phyloP scores from a whole-genome alignment of 2,329 filamentous ascomycete genomes.

The Fusarium nygamai region DNA sequence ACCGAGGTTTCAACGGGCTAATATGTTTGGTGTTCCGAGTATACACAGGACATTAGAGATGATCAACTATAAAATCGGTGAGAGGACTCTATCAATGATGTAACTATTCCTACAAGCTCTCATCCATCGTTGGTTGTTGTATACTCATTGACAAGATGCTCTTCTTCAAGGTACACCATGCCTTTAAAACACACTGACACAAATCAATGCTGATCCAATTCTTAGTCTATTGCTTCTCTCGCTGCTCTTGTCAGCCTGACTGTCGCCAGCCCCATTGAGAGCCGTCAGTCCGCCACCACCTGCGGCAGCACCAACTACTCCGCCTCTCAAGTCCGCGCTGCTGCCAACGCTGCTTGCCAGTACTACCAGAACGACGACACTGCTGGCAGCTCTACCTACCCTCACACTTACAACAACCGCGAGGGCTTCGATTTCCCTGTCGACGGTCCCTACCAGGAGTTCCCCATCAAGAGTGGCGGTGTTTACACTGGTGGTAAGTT shows the following conservation, averaged over 20 bases:
- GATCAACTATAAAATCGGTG: background rate
- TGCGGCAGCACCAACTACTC: conserved; percentile 48
- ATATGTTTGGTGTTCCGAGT: background rate
- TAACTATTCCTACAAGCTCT: background rate
- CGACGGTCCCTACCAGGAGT: conserved; percentile 52
- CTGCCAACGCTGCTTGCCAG: conserved; percentile 43
- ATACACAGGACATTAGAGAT: background rate
- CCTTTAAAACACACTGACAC: accelerated
- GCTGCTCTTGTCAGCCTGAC: conserved; percentile 43
- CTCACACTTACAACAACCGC: conserved; percentile 53
- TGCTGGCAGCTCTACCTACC: conserved; percentile 48
- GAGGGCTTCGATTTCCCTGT: conserved; percentile 51
- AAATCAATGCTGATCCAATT: background rate
- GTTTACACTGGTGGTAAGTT: conserved; percentile 50
- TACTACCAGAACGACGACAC: conserved; percentile 35
- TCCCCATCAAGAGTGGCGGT: conserved; percentile 48
- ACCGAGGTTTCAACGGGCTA: background rate
- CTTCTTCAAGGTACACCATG: conserved; percentile 27
- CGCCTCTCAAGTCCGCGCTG: conserved; percentile 41
- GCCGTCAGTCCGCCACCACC: conserved; percentile 38
- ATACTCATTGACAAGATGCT: conserved; percentile 28
- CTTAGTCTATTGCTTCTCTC: conserved; percentile 40
- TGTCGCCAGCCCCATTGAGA: conserved; percentile 42
- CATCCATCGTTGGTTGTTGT: background rate
- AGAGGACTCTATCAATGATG: background rate